These are phyloP conservation scores for Pterothamnion heteromorphum DNA, from an alignment of 31 red algal species.

Conservation along the genomic window DNA sequence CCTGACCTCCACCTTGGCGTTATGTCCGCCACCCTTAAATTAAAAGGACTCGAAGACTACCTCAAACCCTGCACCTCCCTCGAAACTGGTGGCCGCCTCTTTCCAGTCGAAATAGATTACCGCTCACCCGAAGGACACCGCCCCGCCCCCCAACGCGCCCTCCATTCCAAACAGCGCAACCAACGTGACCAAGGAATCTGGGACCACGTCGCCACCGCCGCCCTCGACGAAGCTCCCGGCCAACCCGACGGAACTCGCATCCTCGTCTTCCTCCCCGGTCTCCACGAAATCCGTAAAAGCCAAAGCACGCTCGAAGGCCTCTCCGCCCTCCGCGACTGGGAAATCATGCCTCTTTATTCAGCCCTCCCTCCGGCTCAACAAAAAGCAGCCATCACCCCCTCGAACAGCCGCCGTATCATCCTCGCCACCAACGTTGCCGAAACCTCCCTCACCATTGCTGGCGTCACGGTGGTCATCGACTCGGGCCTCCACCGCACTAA, in stretches of 20 bases:
- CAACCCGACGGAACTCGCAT: slow-evolving; percentile 62
- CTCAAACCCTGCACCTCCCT: slow-evolving; percentile 33
- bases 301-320: neutral
- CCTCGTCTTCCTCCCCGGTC: slow-evolving; percentile 61
- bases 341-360: slow-evolving; percentile 52
- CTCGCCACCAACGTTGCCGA: slow-evolving; percentile 98
- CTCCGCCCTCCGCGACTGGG: neutral
- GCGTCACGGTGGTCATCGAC: slow-evolving; percentile 89
- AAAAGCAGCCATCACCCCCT: slow-evolving; percentile 36
- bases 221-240: slow-evolving; percentile 50
- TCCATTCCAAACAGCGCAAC: slow-evolving; percentile 44
- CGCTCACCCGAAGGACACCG: too few species aligned
- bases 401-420: slow-evolving; percentile 55
- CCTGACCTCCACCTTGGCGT: slow-evolving; percentile 64
- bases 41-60: slow-evolving; percentile 36
- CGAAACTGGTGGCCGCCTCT: slow-evolving; percentile 40
- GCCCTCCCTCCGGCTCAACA: slow-evolving; percentile 15
- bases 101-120: neutral
- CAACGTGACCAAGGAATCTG: slow-evolving; percentile 59
- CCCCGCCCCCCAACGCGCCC: too few species aligned
- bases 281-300: slow-evolving; percentile 39
- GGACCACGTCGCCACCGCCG: slow-evolving; percentile 74
- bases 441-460: slow-evolving; percentile 91
- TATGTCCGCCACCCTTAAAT: slow-evolving; percentile 85
- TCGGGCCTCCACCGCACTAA: slow-evolving; percentile 93